Conservation (phyloP, 2,329 filamentous ascomycete genomes). For the Aspergillus proliferans region DNA sequence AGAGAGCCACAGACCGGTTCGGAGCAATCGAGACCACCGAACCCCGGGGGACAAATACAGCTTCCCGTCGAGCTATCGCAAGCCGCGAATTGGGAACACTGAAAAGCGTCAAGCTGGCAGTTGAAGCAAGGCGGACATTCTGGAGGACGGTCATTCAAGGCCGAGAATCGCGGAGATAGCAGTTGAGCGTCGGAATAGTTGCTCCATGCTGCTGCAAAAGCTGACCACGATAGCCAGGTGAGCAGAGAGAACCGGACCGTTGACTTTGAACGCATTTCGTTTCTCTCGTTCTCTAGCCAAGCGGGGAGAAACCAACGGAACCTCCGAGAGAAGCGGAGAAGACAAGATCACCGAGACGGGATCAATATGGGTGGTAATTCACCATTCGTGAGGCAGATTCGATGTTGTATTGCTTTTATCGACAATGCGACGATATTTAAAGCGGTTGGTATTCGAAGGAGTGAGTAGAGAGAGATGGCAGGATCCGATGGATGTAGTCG, state of each 20-base stretch:
- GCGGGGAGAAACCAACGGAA: neutral
- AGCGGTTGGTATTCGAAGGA: neutral
- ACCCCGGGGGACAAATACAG: conserved; percentile 86
- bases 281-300: conserved; percentile 9
- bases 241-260: conserved; percentile 18
- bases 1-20: conserved; percentile 88
- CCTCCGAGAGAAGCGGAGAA: conserved; percentile 2
- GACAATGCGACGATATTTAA: too few relatives aligned
- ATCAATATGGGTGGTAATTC: neutral
- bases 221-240: conserved; percentile 19
- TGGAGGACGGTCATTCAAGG: conserved; percentile 64
- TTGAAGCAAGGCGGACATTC: conserved; percentile 68
- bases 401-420: too few relatives aligned
- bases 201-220: conserved; percentile 17
- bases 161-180: conserved; percentile 60
- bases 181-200: conserved; percentile 58
- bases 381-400: conserved; percentile 2
- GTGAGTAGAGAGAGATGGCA: neutral
- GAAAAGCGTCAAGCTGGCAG: conserved; percentile 88
- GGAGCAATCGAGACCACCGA: conserved; percentile 89
- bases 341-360: neutral
- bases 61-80: conserved; percentile 89
- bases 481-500: neutral
- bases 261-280: conserved; percentile 20
- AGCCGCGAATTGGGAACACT: conserved; percentile 80